Conservation (phyloP, 495 filamentous ascomycete genomes). For the Aspergillus sclerotioniger region DNA sequence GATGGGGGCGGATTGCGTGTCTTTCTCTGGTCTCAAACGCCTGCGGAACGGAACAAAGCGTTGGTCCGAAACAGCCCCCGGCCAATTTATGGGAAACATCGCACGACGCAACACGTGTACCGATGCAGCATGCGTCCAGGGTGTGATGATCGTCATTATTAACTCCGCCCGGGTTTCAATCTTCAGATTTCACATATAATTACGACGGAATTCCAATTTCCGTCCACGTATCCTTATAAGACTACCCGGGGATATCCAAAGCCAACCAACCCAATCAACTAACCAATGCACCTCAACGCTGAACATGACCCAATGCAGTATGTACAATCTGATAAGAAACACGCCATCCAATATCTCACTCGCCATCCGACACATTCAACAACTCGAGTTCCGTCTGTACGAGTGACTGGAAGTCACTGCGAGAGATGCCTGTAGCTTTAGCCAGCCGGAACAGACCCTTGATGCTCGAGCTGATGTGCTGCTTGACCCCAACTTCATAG, state of each 20-base stretch:
- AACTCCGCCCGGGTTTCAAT: no score
- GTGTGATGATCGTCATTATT: no score
- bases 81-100: neutral
- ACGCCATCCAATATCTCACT: constrained; percentile 26
- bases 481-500: constrained; percentile 77
- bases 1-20: constrained; percentile 26
- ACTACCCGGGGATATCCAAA: constrained; percentile 2
- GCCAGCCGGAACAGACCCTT: constrained; percentile 86
- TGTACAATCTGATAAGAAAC: constrained; percentile 1
- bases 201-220: no score
- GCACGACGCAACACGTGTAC: neutral
- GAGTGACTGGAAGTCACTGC: constrained; percentile 78
- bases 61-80: constrained; percentile 10
- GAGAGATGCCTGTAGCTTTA: constrained; percentile 73
- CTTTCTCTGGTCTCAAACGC: constrained; percentile 14
- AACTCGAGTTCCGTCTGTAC: constrained; percentile 78
- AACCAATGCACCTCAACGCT: constrained; percentile 17
- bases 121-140: no score
- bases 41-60: constrained; percentile 26
- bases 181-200: no score
- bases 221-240: no score
- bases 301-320: constrained; percentile 12
- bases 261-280: neutral
- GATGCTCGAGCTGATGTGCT: constrained; percentile 84
- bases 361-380: constrained; percentile 72